These are phyloP conservation scores for Hypoxylon fuscum DNA, from an alignment of 495 filamentous ascomycete species.

Conservation along the genomic window DNA sequence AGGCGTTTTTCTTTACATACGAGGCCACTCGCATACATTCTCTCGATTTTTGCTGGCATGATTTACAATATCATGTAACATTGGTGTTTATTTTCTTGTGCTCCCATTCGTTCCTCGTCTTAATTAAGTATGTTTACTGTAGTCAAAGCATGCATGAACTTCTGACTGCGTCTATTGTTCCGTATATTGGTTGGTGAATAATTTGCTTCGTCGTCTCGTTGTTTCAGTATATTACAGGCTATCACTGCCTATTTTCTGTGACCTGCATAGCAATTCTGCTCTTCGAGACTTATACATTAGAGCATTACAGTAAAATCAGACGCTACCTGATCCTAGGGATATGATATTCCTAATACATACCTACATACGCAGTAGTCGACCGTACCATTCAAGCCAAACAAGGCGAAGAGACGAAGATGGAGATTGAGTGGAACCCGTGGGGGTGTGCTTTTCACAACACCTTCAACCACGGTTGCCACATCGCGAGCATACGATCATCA, in stretches of 20 bases:
- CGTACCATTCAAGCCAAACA: constrained; percentile 5
- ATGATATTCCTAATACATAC: constrained; percentile 23
- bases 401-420: constrained; percentile 25
- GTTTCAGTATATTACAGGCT: constrained; percentile 28
- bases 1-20: constrained; percentile 14
- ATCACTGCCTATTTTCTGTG: constrained; percentile 35
- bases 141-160: constrained; percentile 26
- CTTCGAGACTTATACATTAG: constrained; percentile 25
- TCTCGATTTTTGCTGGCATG: constrained; percentile 24
- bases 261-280: constrained; percentile 33
- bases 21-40: constrained; percentile 26
- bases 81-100: neutral
- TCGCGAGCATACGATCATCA: constrained; percentile 34
- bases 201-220: constrained; percentile 30
- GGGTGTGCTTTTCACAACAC: constrained; percentile 21
- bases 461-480: constrained; percentile 39
- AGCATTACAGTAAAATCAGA: constrained; percentile 23
- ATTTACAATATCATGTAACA: constrained; percentile 33
- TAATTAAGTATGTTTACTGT: constrained; percentile 30
- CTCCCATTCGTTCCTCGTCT: constrained; percentile 22
- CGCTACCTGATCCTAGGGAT: constrained; percentile 2
- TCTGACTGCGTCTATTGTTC: constrained; percentile 10
- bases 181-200: constrained; percentile 29
- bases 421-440: constrained; percentile 41
- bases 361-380: constrained; percentile 18